A percentile compares a stretch with the other conserved stretches of the same genome.
Evolutionary conservation across 805 yeast genomes (phyloP).

Genomic region (Candida glaebosa): DNA sequence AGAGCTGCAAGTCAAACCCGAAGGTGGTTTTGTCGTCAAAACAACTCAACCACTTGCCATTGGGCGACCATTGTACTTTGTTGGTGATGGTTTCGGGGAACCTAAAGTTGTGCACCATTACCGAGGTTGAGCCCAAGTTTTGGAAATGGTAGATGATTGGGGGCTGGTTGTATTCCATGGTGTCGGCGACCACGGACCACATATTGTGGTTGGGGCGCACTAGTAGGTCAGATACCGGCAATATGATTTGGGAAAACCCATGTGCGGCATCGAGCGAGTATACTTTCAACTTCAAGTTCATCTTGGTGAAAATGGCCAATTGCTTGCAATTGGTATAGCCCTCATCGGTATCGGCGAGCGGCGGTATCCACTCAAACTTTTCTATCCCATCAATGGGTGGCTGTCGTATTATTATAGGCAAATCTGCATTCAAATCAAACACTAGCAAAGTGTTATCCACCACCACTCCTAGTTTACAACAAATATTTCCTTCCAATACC

Average conservation of each 20-base stretch:
- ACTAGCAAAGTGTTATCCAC: conserved; percentile 20
- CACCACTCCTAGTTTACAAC: conserved; percentile 30
- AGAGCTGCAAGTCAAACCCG: conserved; percentile 27
- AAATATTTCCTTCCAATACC: conserved; percentile 5
- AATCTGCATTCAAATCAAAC: conserved; percentile 17
- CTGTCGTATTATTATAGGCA: conserved; percentile 32
- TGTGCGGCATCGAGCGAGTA: conserved; percentile 37
- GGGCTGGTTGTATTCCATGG: conserved; percentile 16
- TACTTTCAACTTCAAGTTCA: conserved; percentile 24
- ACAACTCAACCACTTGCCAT: conserved; percentile 32
- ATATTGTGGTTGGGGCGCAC: conserved; percentile 17
- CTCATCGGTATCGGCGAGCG: background rate
- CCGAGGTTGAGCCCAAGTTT: conserved; percentile 31
- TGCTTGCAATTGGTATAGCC: conserved; percentile 33
- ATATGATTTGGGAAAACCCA: conserved; percentile 27
- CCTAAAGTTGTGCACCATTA: conserved; percentile 18
- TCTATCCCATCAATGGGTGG: conserved; percentile 25
- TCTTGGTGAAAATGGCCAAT: conserved; percentile 26
- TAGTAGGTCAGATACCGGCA: conserved; percentile 23
- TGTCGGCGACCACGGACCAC: conserved; percentile 32
- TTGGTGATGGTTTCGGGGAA: conserved; percentile 15
- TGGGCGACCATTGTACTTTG: conserved; percentile 26
- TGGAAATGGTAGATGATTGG: conserved; percentile 26
- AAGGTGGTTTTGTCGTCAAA: conserved; percentile 19
- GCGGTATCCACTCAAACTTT: conserved; percentile 31